Conservation (phyloP, 495 filamentous ascomycete genomes). For the Thermothielavioides terrestris region DNA sequence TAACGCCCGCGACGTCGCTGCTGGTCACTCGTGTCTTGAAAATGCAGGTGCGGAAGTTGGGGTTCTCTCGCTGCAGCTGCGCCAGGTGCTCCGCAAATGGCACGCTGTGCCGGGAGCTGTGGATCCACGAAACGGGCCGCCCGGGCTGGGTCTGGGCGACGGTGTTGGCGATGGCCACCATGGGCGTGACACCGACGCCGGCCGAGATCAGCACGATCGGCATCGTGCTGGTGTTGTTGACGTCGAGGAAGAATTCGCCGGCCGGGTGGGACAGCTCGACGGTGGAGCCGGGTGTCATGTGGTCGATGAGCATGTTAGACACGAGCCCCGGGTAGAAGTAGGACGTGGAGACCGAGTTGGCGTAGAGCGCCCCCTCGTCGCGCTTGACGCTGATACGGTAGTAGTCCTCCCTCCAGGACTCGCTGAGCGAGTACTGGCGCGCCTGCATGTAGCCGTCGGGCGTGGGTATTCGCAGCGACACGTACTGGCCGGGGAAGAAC, state of each 20-base stretch:
- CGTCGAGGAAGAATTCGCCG: conserved; percentile 61
- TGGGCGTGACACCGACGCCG: conserved; percentile 60
- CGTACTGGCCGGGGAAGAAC: conserved; percentile 63
- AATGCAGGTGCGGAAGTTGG: conserved; percentile 29
- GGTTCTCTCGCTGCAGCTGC: conserved; percentile 27
- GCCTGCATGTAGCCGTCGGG: conserved; percentile 51
- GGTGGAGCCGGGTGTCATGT: conserved; percentile 48
- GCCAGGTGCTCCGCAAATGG: conserved; percentile 48
- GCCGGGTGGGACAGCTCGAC: conserved; percentile 58
- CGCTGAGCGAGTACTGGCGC: conserved; percentile 67
- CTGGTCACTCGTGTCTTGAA: conserved; percentile 35
- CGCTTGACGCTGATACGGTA: conserved; percentile 67
- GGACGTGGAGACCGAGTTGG: conserved; percentile 32
- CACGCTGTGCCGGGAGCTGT: conserved; percentile 45
- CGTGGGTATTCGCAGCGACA: conserved; percentile 51
- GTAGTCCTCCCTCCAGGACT: conserved; percentile 46
- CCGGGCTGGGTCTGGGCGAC: conserved; percentile 34
- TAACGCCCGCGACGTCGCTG: conserved; percentile 42
- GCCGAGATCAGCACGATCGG: conserved; percentile 62
- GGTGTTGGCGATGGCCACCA: conserved; percentile 60
- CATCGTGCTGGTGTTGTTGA: conserved; percentile 25
- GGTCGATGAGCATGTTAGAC: conserved; percentile 61
- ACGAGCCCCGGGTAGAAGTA: conserved; percentile 51
- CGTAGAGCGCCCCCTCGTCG: conserved; percentile 44
- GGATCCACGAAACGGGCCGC: conserved; percentile 52